Evolutionary conservation across 2,329 filamentous ascomycete genomes (phyloP).

Genomic region (Blastomyces emzantsi): DNA sequence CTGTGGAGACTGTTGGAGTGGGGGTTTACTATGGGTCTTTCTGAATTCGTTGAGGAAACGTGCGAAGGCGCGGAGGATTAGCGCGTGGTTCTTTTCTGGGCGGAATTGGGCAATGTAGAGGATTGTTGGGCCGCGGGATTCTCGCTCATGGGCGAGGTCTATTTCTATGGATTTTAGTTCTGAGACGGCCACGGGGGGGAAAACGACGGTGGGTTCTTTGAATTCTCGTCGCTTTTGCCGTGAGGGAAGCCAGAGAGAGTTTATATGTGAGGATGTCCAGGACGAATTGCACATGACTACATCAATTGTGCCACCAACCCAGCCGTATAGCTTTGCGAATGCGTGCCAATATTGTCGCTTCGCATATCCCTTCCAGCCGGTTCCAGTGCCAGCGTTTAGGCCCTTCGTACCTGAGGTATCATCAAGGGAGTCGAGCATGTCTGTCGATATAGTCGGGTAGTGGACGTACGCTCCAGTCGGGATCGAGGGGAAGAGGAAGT

Average conservation of each 20-base stretch:
- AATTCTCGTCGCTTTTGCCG: conserved; percentile 36
- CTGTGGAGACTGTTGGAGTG: conserved; percentile 33
- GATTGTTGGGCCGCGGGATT: conserved; percentile 59
- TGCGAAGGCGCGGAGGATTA: conserved; percentile 78
- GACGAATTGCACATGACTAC: conserved; percentile 96
- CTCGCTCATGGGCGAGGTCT: conserved; percentile 53
- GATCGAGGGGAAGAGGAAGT: conserved; percentile 67
- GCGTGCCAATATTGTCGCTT: conserved; percentile 81
- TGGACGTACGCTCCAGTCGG: conserved; percentile 93
- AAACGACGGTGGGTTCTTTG: conserved; percentile 57
- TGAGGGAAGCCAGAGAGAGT: conserved; percentile 62
- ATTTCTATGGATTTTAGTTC: conserved; percentile 72
- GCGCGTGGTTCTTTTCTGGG: conserved; percentile 89
- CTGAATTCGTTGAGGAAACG: conserved; percentile 54
- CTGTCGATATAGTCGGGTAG: conserved; percentile 95
- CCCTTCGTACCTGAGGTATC: conserved; percentile 56
- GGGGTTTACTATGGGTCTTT: conserved; percentile 25
- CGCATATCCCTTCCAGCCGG: conserved; percentile 56
- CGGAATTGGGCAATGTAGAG: conserved; percentile 97
- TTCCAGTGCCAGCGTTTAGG: conserved; percentile 74
- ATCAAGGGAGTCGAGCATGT: conserved; percentile 83
- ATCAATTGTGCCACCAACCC: conserved; percentile 74
- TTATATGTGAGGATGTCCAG: conserved; percentile 84
- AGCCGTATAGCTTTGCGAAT: conserved; percentile 75
- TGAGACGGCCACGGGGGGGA: conserved; percentile 83